Evolutionary conservation across 225 moss, liverwort and hornwort species (phyloP).

Genomic region (Pleurozium schreberi): DNA sequence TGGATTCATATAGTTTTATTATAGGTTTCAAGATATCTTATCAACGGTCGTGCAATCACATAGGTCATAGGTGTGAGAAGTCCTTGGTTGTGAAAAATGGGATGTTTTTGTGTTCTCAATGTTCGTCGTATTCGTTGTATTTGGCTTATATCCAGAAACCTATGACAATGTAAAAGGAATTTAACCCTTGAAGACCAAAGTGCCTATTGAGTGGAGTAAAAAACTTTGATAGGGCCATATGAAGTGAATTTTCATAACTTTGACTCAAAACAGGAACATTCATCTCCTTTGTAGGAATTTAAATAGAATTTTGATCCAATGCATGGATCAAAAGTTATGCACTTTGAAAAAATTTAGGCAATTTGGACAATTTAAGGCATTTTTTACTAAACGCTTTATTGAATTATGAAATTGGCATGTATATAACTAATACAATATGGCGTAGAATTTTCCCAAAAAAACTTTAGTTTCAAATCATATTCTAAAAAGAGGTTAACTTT

Average conservation of each 20-base stretch:
- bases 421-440: background rate
- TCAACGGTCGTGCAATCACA: background rate
- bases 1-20: no score
- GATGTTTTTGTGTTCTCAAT: no score
- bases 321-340: accelerated
- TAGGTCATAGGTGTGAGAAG: accelerated
- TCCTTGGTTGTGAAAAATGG: background rate
- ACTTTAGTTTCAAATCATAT: background rate
- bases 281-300: background rate
- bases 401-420: background rate
- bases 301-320: background rate
- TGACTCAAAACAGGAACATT: background rate
- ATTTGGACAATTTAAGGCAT: background rate
- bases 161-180: background rate
- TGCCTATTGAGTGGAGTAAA: background rate
- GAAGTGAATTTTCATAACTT: background rate
- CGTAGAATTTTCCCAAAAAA: background rate
- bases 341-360: accelerated
- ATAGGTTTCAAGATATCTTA: background rate
- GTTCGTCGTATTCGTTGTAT: no score
- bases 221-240: background rate
- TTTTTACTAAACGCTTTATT: accelerated
- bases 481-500: background rate
- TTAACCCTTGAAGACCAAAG: no score
- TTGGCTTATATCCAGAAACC: background rate